Conservation (phyloP, 2,329 filamentous ascomycete genomes). For the Aspergillus persii region DNA sequence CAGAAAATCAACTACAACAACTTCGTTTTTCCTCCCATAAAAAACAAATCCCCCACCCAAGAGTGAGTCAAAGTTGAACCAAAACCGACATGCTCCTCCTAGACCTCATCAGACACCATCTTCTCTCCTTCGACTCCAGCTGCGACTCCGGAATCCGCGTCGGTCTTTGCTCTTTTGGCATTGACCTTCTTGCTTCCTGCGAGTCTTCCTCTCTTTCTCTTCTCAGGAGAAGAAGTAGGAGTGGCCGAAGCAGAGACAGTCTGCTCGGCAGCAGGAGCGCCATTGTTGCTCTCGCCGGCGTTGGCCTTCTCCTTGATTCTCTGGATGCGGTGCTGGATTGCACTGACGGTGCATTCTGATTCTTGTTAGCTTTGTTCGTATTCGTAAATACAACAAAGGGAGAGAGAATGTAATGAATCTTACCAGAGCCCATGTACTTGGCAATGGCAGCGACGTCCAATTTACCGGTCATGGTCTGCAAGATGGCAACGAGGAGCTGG, state of each 20-base stretch:
- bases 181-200: neutral
- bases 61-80: no score
- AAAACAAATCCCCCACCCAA: no score
- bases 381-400: neutral
- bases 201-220: conserved; percentile 6
- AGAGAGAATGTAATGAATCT: neutral
- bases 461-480: conserved; percentile 16
- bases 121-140: neutral
- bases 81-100: no score
- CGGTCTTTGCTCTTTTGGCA: conserved; percentile 1
- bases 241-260: neutral
- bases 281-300: neutral
- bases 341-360: conserved; percentile 22
- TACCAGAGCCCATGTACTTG: conserved; percentile 24
- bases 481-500: conserved; percentile 25
- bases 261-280: neutral
- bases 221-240: neutral
- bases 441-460: conserved; percentile 20
- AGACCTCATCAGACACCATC: no score
- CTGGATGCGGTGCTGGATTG: conserved; percentile 23
- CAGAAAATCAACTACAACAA: no score
- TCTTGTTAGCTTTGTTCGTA: neutral
- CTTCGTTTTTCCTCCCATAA: no score
- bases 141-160: no score
- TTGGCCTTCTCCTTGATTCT: conserved; percentile 15